Evolutionary conservation across 1,284 basidiomycete species (phyloP).

Genomic region (Phaffia rhodozyma): DNA sequence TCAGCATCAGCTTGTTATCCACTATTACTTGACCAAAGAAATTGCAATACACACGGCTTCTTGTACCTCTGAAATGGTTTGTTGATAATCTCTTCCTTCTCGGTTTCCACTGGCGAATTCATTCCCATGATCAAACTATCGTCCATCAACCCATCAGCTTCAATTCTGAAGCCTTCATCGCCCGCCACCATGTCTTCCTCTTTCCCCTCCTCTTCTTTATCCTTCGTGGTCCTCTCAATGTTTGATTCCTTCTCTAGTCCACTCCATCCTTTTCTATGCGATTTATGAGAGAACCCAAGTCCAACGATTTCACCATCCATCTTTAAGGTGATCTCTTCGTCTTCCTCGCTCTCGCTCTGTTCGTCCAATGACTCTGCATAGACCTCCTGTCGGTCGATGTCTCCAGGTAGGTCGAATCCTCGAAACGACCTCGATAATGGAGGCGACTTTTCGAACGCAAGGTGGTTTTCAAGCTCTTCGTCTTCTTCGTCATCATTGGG

Average conservation of each 20-base stretch:
- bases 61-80: background rate
- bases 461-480: background rate
- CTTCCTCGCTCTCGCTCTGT: background rate
- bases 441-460: background rate
- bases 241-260: constrained; percentile 1
- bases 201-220: background rate
- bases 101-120: background rate
- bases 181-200: background rate
- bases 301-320: constrained; percentile 15
- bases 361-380: background rate
- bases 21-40: background rate
- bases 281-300: constrained; percentile 3
- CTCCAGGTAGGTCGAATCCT: background rate
- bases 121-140: background rate
- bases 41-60: background rate
- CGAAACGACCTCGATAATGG: background rate
- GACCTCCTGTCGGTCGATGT: background rate
- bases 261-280: background rate
- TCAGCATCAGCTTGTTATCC: no score
- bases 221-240: background rate
- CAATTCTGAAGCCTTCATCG: background rate
- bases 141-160: background rate
- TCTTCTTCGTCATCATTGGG: background rate
- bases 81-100: constrained; percentile 1
- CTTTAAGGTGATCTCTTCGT: constrained; percentile 9